A percentile compares a stretch with the other conserved stretches of the same genome.
Conservation (phyloP, 1,284 basidiomycete genomes). For the Afroboletus lepidellus region DNA sequence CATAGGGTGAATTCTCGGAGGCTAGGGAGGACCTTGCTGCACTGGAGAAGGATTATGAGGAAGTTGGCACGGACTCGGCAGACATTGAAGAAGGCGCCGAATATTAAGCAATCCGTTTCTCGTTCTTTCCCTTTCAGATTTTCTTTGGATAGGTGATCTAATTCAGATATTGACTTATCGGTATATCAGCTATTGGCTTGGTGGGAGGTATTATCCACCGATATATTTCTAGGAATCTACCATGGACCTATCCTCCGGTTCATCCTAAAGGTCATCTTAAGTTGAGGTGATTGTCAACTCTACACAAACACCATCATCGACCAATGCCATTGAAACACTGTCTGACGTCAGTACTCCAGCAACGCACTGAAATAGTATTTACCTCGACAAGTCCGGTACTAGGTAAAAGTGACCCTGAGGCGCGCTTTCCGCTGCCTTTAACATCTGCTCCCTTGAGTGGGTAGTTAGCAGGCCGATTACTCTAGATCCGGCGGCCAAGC, state of each 20-base stretch:
- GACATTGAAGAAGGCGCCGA: slow-evolving; percentile 78
- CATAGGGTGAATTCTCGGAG: slow-evolving; percentile 91
- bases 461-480: slow-evolving; percentile 81
- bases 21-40: slow-evolving; percentile 97
- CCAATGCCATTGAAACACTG: slow-evolving; percentile 30
- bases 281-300: slow-evolving; percentile 18
- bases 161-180: slow-evolving; percentile 13
- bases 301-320: slow-evolving; percentile 11
- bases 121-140: slow-evolving; percentile 3
- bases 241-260: not conserved
- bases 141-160: slow-evolving; percentile 9
- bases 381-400: slow-evolving; percentile 65
- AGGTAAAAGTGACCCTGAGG: slow-evolving; percentile 41
- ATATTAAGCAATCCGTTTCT: slow-evolving; percentile 47
- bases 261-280: slow-evolving; percentile 3
- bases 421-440: slow-evolving; percentile 49
- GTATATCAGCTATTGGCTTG: slow-evolving; percentile 8
- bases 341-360: slow-evolving; percentile 3
- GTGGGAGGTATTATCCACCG: not conserved
- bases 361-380: slow-evolving; percentile 9
- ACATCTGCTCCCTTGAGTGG: slow-evolving; percentile 65
- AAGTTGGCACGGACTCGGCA: slow-evolving; percentile 90
- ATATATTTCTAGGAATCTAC: slow-evolving; percentile 5
- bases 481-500: slow-evolving; percentile 74
- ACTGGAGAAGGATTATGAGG: slow-evolving; percentile 95